Evolutionary conservation across 2,329 filamentous ascomycete species (phyloP).

Genomic region (Ambrosiella xylebori): DNA sequence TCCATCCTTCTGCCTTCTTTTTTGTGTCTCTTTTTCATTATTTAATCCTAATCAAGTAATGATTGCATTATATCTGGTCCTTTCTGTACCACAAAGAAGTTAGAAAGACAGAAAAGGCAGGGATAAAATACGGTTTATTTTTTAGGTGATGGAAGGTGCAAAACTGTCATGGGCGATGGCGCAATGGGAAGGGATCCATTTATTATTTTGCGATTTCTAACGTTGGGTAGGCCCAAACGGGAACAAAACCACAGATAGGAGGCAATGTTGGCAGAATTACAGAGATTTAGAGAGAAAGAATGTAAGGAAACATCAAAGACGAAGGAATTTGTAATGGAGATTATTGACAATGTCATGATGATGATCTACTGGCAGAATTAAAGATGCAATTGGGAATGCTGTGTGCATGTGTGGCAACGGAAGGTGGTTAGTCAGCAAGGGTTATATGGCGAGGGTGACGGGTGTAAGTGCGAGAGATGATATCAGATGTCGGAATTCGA

Average conservation of each 20-base stretch:
- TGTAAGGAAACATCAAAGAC: background rate
- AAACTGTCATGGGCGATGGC: slow-evolving; percentile 12
- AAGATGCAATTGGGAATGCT: too few species aligned
- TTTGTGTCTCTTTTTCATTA: background rate
- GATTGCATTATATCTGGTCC: background rate
- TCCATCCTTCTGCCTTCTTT: background rate
- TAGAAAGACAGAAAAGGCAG: background rate
- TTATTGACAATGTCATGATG: too few species aligned
- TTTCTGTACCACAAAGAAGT: background rate
- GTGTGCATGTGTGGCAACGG: too few species aligned
- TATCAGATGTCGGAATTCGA: too few species aligned
- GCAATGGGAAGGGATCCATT: slow-evolving; percentile 6
- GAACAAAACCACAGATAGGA: background rate
- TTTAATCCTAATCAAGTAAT: background rate
- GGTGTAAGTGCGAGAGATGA: too few species aligned
- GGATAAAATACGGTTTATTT: background rate
- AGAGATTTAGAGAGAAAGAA: background rate
- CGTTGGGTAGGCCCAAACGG: background rate
- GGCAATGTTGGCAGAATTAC: background rate
- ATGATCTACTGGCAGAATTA: too few species aligned
- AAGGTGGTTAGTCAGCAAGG: too few species aligned
- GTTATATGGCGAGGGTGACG: too few species aligned
- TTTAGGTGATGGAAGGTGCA: background rate
- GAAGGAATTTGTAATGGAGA: background rate
- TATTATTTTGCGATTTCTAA: background rate